These are phyloP conservation scores for Amanita rubescens DNA, from an alignment of 768 basidiomycete genomes.

Conservation along the genomic window DNA sequence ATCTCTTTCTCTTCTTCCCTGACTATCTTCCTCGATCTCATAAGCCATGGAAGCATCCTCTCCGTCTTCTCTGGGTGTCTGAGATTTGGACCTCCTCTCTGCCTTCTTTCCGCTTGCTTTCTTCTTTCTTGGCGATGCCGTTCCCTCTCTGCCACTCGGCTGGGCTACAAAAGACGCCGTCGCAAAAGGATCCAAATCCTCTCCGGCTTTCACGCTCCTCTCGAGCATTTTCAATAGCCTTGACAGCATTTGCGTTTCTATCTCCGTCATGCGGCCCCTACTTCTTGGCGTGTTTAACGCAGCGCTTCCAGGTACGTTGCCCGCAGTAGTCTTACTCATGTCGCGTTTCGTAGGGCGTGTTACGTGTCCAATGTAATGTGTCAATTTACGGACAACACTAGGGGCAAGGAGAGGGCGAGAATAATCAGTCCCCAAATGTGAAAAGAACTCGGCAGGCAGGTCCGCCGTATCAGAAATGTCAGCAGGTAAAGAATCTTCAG, in stretches of 20 bases:
- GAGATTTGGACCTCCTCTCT: slow-evolving; percentile 36
- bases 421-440: slow-evolving; percentile 46
- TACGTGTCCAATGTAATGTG: slow-evolving; percentile 60
- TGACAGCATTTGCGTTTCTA: slow-evolving; percentile 55
- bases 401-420: slow-evolving; percentile 56
- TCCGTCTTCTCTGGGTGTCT: slow-evolving; percentile 32
- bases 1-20: slow-evolving; percentile 10
- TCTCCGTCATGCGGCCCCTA: slow-evolving; percentile 56
- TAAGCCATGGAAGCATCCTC: slow-evolving; percentile 21
- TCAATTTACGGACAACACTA: slow-evolving; percentile 56
- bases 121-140: slow-evolving; percentile 48
- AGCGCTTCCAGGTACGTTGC: slow-evolving; percentile 37
- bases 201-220: slow-evolving; percentile 67
- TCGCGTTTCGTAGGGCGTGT: slow-evolving; percentile 60
- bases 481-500: slow-evolving; percentile 50
- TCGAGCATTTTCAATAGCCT: slow-evolving; percentile 74
- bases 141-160: slow-evolving; percentile 10
- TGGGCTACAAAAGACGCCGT: not conserved
- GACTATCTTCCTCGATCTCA: slow-evolving; percentile 13
- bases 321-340: slow-evolving; percentile 4
- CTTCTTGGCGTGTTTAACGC: slow-evolving; percentile 37
- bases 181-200: slow-evolving; percentile 66
- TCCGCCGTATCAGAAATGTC: slow-evolving; percentile 56
- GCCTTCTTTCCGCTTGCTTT: slow-evolving; percentile 42
- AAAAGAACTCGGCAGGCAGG: slow-evolving; percentile 59